Percentiles rank a stretch among this genome's conserved stretches.
phyloP scores from a whole-genome alignment of 2,329 filamentous ascomycete genomes.

The Phyllosticta paracitricarpa region DNA sequence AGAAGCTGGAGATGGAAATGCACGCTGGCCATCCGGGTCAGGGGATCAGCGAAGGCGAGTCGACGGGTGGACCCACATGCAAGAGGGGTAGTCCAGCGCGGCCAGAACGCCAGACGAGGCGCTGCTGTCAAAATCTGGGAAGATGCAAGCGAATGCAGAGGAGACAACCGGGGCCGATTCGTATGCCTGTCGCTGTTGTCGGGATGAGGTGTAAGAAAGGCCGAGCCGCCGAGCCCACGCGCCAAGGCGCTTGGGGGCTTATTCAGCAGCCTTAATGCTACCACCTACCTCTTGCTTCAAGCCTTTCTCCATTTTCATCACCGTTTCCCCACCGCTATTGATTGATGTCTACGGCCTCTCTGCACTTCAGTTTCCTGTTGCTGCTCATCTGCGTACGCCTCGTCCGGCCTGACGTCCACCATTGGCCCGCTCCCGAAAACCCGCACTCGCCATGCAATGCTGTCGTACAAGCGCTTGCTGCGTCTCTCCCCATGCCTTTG shows the following conservation, averaged over 20 bases:
- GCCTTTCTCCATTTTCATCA: neutral
- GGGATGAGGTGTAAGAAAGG: neutral
- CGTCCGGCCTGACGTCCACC: neutral
- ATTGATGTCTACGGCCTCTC: neutral
- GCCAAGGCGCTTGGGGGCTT: neutral
- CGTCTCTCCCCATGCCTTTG: neutral
- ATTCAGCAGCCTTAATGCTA: neutral
- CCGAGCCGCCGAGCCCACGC: neutral
- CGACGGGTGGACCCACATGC: neutral
- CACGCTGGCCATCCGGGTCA: neutral
- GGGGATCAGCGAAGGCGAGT: neutral
- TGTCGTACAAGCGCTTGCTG: neutral
- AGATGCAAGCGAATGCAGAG: neutral
- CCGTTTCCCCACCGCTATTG: neutral
- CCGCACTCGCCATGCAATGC: neutral
- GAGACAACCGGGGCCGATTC: neutral
- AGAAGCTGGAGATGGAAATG: neutral
- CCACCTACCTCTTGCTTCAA: neutral
- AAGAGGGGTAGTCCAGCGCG: neutral
- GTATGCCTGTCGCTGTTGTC: neutral
- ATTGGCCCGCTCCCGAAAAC: neutral
- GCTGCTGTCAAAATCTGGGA: neutral
- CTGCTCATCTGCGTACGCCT: neutral
- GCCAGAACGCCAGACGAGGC: neutral
- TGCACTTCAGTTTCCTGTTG: neutral